phyloP scores from a whole-genome alignment of 2,329 filamentous ascomycete genomes.

The Colletotrichum sp. region DNA sequence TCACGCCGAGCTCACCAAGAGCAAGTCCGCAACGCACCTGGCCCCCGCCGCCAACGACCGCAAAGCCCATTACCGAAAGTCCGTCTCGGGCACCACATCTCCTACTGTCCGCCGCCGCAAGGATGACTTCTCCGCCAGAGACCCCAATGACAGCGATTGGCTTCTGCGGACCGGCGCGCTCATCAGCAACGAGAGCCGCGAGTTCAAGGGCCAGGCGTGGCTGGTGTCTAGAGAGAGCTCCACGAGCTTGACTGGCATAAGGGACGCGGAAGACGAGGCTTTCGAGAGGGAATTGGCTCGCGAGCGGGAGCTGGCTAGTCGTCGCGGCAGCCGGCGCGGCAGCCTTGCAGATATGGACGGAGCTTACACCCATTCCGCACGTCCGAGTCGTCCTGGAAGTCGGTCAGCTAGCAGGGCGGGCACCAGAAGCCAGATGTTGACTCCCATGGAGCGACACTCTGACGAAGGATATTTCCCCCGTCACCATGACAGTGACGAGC shows the following conservation, averaged over 20 bases:
- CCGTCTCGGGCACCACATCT: slow-evolving; percentile 35
- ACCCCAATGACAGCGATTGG: slow-evolving; percentile 66
- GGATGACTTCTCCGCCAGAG: slow-evolving; percentile 23
- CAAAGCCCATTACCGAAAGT: slow-evolving; percentile 25
- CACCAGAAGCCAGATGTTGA: slow-evolving; percentile 47
- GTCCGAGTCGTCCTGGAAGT: slow-evolving; percentile 41
- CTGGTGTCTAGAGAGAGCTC: slow-evolving; percentile 69
- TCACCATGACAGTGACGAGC: slow-evolving; percentile 34
- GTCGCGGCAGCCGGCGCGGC: slow-evolving; percentile 51
- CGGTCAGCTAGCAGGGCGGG: slow-evolving; percentile 53
- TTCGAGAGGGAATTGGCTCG: slow-evolving; percentile 57
- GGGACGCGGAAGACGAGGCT: slow-evolving; percentile 57
- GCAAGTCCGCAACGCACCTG: slow-evolving; percentile 68
- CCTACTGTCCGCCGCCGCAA: slow-evolving; percentile 27
- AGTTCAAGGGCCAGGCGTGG: slow-evolving; percentile 74
- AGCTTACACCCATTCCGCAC: slow-evolving; percentile 24
- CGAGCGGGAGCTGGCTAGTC: slow-evolving; percentile 55
- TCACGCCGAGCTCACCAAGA: slow-evolving; percentile 54
- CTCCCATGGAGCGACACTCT: slow-evolving; percentile 44
- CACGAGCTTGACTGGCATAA: slow-evolving; percentile 61
- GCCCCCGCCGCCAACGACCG: slow-evolving; percentile 24
- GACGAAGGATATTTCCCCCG: slow-evolving; percentile 50
- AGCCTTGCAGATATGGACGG: slow-evolving; percentile 47
- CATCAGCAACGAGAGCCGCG: slow-evolving; percentile 66
- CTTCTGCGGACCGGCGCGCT: slow-evolving; percentile 67